phyloP scores from a whole-genome alignment of 306 rosid genomes.

The Cajanus cajan region DNA sequence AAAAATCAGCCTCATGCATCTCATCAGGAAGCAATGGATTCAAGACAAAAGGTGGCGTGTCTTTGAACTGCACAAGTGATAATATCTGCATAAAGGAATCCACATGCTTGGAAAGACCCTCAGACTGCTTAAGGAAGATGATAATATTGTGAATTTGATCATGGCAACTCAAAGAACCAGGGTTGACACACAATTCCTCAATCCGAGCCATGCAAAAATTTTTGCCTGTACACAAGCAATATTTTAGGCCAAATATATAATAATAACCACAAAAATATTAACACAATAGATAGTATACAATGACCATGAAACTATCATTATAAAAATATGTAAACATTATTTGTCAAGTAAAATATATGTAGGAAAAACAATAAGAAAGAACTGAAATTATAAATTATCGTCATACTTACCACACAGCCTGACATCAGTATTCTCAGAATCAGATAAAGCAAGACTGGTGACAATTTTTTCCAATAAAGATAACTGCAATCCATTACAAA shows the following conservation, averaged over 20 bases:
- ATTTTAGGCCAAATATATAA: neutral
- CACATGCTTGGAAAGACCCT: slow-evolving; percentile 78
- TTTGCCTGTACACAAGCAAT: slow-evolving; percentile 56
- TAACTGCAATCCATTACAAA: slow-evolving; percentile 61
- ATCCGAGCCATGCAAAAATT: slow-evolving; percentile 83
- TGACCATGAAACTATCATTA: neutral
- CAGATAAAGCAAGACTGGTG: slow-evolving; percentile 83
- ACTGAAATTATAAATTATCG: slow-evolving; percentile 14
- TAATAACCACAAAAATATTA: neutral
- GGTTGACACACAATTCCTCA: slow-evolving; percentile 68
- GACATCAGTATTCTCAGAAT: slow-evolving; percentile 76
- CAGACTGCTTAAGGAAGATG: slow-evolving; percentile 80
- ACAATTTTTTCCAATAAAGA: slow-evolving; percentile 71
- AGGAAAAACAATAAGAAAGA: slow-evolving; percentile 16
- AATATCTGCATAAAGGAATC: slow-evolving; percentile 98
- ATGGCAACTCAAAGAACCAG: slow-evolving; percentile 54
- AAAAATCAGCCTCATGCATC: slow-evolving; percentile 64
- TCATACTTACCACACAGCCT: slow-evolving; percentile 65
- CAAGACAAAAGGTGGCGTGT: slow-evolving; percentile 56
- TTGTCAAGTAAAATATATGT: slow-evolving; percentile 1
- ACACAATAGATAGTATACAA: neutral
- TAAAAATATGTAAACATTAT: neutral
- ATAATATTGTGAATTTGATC: slow-evolving; percentile 71
- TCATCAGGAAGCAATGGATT: slow-evolving; percentile 80
- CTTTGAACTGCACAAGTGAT: slow-evolving; percentile 72